phyloP scores from a whole-genome alignment of 352 stramenopile species.

The Phytopythium vexans region DNA sequence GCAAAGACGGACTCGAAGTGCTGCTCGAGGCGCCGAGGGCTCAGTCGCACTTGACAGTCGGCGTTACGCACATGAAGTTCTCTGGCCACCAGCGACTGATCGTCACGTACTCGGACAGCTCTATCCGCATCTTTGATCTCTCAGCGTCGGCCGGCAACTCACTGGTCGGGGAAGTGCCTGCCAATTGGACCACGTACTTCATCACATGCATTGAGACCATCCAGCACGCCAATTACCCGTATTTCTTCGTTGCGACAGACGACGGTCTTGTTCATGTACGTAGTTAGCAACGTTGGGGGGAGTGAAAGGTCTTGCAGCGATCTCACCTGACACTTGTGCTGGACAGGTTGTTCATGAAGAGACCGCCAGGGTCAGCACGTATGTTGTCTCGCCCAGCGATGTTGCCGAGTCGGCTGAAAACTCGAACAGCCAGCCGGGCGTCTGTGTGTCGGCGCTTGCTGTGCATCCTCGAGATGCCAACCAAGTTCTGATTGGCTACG shows the following conservation, averaged over 20 bases:
- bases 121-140: conserved; percentile 58
- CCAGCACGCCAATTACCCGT: conserved; percentile 48
- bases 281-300: background rate
- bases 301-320: background rate
- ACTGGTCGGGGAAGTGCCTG: conserved; percentile 14
- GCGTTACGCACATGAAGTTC: conserved; percentile 59
- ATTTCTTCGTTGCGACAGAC: conserved; percentile 72
- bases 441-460: conserved; percentile 47
- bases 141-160: conserved; percentile 17
- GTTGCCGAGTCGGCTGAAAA: conserved; percentile 10
- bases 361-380: conserved; percentile 62
- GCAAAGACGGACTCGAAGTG: conserved; percentile 54
- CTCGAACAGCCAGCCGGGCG: conserved; percentile 9
- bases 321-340: background rate
- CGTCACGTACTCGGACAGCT: conserved; percentile 63
- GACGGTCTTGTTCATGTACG: conserved; percentile 57
- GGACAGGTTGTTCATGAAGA: conserved; percentile 72
- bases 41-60: conserved; percentile 28
- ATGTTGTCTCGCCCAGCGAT: conserved; percentile 54
- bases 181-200: conserved; percentile 62
- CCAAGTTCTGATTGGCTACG: conserved; percentile 61
- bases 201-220: conserved; percentile 70
- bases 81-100: conserved; percentile 62
- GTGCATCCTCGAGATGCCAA: conserved; percentile 59
- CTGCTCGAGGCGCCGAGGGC: conserved; percentile 40